Conservation (phyloP, 257 asterid species). For the Cynanchum wilfordii region DNA sequence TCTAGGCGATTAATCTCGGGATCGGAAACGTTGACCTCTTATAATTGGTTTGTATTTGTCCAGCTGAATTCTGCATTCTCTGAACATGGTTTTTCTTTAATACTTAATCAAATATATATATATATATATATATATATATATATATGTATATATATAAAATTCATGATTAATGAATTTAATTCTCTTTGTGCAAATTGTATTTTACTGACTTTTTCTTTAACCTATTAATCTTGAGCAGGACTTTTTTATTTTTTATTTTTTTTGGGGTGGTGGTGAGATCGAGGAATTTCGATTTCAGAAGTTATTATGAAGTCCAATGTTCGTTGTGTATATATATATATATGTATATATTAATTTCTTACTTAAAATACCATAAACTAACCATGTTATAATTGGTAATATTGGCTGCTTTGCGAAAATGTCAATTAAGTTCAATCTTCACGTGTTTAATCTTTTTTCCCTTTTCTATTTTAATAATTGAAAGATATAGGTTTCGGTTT, state of each 20-base stretch:
- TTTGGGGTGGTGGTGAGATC: too few relatives aligned
- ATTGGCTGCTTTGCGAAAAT: background rate
- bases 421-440: background rate
- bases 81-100: background rate
- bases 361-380: too few relatives aligned
- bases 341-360: too few relatives aligned
- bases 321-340: too few relatives aligned
- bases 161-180: background rate
- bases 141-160: too few relatives aligned
- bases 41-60: slow-evolving; percentile 19
- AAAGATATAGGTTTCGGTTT: background rate
- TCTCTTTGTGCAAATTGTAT: background rate
- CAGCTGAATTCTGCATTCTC: slow-evolving; percentile 11
- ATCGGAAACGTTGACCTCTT: slow-evolving; percentile 44
- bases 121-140: too few relatives aligned
- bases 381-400: background rate
- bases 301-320: too few relatives aligned
- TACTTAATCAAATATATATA: background rate
- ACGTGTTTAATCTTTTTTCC: too few relatives aligned
- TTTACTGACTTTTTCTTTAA: background rate
- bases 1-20: slow-evolving; percentile 19
- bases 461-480: background rate
- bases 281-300: too few relatives aligned
- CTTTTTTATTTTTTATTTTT: too few relatives aligned
- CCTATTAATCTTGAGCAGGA: too few relatives aligned